Evolutionary conservation across 2,329 filamentous ascomycete genomes (phyloP), one percentile per base, ranked within the genome.

Genomic region (Dryadomyces quercus-mongolicae): DNA sequence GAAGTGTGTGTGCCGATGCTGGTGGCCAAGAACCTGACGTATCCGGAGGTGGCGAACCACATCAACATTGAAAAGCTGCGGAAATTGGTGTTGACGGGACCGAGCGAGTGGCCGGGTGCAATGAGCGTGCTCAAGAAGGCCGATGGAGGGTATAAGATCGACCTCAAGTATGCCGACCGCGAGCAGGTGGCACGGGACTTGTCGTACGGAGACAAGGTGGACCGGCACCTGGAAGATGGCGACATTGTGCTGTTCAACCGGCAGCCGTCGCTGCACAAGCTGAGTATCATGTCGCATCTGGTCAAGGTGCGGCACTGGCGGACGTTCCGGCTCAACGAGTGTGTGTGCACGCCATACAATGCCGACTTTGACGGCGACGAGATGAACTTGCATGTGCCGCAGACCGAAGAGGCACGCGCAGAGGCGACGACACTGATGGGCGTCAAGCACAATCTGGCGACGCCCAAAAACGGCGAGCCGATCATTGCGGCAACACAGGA

Each of bases 401-500:
- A 98, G 66, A 97, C 93, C 0, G 93, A 98, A 71, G 93, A 98
- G 69, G 92, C 93, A 12, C 81, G 93, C 55, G 88, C 92, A 2
- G 93, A 98, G 69, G 93, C 93, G 0, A 94, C 94, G 63, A 90
- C 92, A 61, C 73, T 98, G 49, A 98, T 98, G 93, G 93, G 93
- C 45, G 91, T 98, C 54, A 95, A 96, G 71, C 84, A 97, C 74
- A 98, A 98, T 66, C 70, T 98, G 56, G 86, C 86, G 3, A 98
- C 93, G 0, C 93, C 93, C 1, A 96, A 96, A 70, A 97, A 97
- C 70, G 93, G 93, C 65, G 92, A 95, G 62, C 93, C 93, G 1
- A 95, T 98, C 62, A 97, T 98, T 71, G 90, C 91, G 18, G 92
- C 93, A n/a, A 98, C 95, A 34, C 93, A 98, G 65, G 93, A 98